Evolutionary conservation across 192 early-diverging fungal genomes (phyloP).

Genomic region (Entomortierella beljakovae): DNA sequence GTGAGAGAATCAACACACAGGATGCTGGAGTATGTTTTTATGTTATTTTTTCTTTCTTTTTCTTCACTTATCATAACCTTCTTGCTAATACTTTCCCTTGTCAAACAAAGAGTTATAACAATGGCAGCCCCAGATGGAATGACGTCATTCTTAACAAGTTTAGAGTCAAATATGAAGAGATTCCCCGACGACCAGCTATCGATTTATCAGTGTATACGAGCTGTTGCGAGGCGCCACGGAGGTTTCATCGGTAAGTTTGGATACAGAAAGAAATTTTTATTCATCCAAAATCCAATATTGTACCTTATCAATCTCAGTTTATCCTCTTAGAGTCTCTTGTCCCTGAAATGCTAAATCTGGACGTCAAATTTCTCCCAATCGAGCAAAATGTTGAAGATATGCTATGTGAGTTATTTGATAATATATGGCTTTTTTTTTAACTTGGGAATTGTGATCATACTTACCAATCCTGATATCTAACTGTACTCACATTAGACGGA

Average conservation of each 20-base stretch:
- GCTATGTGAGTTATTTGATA: slow-evolving; percentile 58
- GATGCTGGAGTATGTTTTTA: slow-evolving; percentile 73
- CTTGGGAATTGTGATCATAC: slow-evolving; percentile 6
- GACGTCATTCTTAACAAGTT: slow-evolving; percentile 62
- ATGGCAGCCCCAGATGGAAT: slow-evolving; percentile 58
- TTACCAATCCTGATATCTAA: neutral
- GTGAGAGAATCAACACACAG: slow-evolving; percentile 81
- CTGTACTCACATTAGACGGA: slow-evolving; percentile 65
- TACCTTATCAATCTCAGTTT: neutral
- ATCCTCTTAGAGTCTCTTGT: slow-evolving; percentile 56
- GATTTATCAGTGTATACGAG: slow-evolving; percentile 74
- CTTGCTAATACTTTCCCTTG: neutral
- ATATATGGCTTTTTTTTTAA: slow-evolving; percentile 16
- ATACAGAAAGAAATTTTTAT: neutral
- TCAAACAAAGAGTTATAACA: slow-evolving; percentile 54
- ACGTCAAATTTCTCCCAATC: slow-evolving; percentile 73
- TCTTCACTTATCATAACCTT: neutral
- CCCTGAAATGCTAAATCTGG: slow-evolving; percentile 69
- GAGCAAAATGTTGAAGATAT: slow-evolving; percentile 78
- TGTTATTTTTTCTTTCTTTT: neutral
- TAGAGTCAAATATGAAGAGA: slow-evolving; percentile 70
- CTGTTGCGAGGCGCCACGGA: slow-evolving; percentile 73
- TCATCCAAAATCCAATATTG: neutral
- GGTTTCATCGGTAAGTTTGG: slow-evolving; percentile 60
- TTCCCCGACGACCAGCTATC: slow-evolving; percentile 78